phyloP scores from a whole-genome alignment of 306 rosid species.

The Prunus mongolica region DNA sequence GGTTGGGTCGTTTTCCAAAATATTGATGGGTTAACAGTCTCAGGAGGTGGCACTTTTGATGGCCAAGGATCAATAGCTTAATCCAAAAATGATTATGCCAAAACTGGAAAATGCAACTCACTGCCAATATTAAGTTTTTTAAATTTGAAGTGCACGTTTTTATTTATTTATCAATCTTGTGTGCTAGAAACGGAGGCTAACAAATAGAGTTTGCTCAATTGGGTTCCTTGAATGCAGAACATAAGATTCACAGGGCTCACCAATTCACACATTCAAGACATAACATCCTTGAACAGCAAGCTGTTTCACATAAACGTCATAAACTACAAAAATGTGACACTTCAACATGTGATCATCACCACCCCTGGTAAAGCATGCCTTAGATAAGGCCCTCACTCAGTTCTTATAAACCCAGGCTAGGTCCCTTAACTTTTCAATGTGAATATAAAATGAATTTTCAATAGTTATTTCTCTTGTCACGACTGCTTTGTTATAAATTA shows the following conservation, averaged over 20 bases:
- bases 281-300: constrained; percentile 14
- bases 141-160: background rate
- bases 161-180: background rate
- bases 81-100: constrained; percentile 20
- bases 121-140: constrained; percentile 2
- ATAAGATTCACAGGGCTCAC: background rate
- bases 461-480: no score
- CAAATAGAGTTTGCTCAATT: no score
- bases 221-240: background rate
- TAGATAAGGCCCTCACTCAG: background rate
- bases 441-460: no score
- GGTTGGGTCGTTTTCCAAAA: constrained; percentile 23
- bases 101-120: constrained; percentile 5
- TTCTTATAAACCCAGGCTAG: no score
- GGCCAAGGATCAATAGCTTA: constrained; percentile 29
- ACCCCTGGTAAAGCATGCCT: constrained; percentile 3
- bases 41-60: constrained; percentile 23
- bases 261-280: constrained; percentile 2
- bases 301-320: constrained; percentile 14
- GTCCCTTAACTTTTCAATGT: no score
- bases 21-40: constrained; percentile 1
- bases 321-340: constrained; percentile 7
- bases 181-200: no score
- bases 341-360: constrained; percentile 5
- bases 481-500: no score